Percentiles rank a stretch among this genome's conserved stretches.
Evolutionary conservation across 768 basidiomycete genomes (phyloP).

Genomic region (Guyanaporus albipodus): DNA sequence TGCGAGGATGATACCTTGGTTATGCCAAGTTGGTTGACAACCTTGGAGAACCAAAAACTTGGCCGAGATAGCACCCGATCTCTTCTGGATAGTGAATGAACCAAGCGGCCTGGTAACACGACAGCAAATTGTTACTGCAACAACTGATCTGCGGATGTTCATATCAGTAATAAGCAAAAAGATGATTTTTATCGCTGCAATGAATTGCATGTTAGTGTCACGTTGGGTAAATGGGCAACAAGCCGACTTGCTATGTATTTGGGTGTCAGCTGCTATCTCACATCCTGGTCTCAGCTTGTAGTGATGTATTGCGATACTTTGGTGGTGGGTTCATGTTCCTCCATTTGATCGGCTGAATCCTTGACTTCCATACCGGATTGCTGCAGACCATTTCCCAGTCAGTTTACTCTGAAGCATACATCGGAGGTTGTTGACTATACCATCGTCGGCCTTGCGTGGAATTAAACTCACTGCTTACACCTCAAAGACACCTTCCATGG

Average conservation of each 20-base stretch:
- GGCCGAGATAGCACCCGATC: slow-evolving; percentile 63
- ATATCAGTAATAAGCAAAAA: too few species aligned
- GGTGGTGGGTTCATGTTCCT: not conserved
- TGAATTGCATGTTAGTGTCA: too few species aligned
- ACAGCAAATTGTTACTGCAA: slow-evolving; percentile 44
- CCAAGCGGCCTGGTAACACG: slow-evolving; percentile 51
- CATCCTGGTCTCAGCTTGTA: slow-evolving; percentile 44
- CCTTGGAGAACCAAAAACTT: slow-evolving; percentile 41
- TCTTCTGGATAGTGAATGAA: slow-evolving; percentile 52
- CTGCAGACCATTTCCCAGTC: slow-evolving; percentile 22
- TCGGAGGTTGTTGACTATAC: too few species aligned
- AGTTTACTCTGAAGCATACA: not conserved
- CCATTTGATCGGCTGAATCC: slow-evolving; percentile 1
- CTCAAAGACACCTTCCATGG: slow-evolving; percentile 13
- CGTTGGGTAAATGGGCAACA: too few species aligned
- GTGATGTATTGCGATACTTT: slow-evolving; percentile 32
- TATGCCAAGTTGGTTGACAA: slow-evolving; percentile 71
- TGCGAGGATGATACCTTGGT: too few species aligned
- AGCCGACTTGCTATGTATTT: too few species aligned
- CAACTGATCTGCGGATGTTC: slow-evolving; percentile 24
- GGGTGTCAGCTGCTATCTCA: slow-evolving; percentile 31
- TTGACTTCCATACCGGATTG: slow-evolving; percentile 8
- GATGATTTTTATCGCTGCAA: not conserved
- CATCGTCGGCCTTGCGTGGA: too few species aligned
- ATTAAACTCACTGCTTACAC: not conserved